Percentiles rank a stretch among this genome's conserved stretches.
These are phyloP conservation scores for Aurantiochytrium sp. DNA, from an alignment of 108 stramenopile species.

Conservation along the genomic window DNA sequence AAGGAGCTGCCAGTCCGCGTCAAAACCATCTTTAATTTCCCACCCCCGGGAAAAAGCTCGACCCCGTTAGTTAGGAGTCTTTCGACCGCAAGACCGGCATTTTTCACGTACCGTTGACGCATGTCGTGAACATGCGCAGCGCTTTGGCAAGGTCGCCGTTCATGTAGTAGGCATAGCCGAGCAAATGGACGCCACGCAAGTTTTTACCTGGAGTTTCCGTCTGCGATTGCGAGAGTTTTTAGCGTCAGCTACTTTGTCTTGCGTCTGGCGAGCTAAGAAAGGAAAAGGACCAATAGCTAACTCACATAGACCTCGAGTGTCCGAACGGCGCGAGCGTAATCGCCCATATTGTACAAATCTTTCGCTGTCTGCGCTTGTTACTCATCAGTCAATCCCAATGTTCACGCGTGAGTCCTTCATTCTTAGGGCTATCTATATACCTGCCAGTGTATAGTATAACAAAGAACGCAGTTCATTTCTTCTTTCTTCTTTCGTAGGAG, in stretches of 20 bases:
- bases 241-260: neutral
- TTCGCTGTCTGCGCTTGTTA: neutral
- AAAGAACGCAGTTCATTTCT: no score
- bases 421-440: no score
- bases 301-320: neutral
- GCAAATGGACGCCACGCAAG: neutral
- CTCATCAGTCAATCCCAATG: neutral
- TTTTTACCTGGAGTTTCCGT: neutral
- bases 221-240: neutral
- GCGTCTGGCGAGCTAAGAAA: no score
- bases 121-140: neutral
- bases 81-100: neutral
- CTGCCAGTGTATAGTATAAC: no score
- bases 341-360: neutral
- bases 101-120: neutral
- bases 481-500: neutral
- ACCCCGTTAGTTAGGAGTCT: no score
- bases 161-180: slow-evolving; percentile 13
- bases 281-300: neutral
- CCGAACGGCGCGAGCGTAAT: neutral
- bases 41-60: neutral
- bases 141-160: neutral
- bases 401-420: no score
- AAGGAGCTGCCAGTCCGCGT: slow-evolving; percentile 14
- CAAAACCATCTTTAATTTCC: neutral